Conservation (phyloP, 306 rosid genomes). For the Pyrus betulifolia region DNA sequence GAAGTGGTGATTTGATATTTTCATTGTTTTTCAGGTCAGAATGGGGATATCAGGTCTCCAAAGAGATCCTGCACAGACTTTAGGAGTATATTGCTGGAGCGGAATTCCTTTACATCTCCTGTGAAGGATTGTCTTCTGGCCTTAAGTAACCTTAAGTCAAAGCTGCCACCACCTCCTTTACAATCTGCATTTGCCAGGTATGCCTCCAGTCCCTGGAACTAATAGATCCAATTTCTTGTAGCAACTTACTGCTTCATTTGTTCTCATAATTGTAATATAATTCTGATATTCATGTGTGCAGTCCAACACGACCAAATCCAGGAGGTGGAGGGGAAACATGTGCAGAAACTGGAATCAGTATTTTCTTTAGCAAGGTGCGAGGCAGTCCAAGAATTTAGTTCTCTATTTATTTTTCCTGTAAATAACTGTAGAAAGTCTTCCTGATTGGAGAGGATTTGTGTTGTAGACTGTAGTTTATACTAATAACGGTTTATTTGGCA, state of each 20-base stretch:
- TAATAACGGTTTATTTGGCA: neutral
- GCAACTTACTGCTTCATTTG: neutral
- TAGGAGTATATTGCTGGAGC: conserved; percentile 61
- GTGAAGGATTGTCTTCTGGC: conserved; percentile 78
- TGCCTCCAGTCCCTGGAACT: conserved; percentile 4
- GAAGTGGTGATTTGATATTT: conserved; percentile 5
- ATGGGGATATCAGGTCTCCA: conserved; percentile 84
- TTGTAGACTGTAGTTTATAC: neutral
- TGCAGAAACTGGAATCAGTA: conserved; percentile 91
- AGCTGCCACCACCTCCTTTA: conserved; percentile 75
- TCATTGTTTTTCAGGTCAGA: conserved; percentile 54
- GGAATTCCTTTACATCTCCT: conserved; percentile 82
- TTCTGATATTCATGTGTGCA: conserved; percentile 31
- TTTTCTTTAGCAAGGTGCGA: conserved; percentile 85
- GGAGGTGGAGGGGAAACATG: conserved; percentile 99
- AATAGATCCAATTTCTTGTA: conserved; percentile 4
- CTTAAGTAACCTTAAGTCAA: conserved; percentile 64
- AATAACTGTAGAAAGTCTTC: neutral
- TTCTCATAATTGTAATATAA: neutral
- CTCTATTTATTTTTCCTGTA: neutral
- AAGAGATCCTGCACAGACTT: conserved; percentile 61
- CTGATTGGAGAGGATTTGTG: neutral
- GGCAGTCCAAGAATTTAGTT: neutral
- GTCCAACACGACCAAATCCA: conserved; percentile 97
- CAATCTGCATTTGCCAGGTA: conserved; percentile 99